These are phyloP conservation scores for Rhizodiscina lignyota DNA, from an alignment of 495 filamentous ascomycete species.

Conservation along the genomic window DNA sequence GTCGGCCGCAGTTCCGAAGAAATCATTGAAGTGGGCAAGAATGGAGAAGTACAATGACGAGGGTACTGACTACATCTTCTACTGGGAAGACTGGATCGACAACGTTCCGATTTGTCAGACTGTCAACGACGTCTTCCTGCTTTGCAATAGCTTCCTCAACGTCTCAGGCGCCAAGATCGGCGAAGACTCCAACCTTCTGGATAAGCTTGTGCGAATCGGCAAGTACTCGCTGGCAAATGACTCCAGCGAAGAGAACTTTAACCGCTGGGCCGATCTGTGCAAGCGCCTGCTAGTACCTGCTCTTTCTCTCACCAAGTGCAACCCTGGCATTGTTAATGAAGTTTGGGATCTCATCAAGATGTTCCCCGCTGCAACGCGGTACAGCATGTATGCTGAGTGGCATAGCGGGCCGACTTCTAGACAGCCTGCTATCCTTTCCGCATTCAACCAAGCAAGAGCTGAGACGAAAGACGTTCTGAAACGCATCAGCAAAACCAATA, in stretches of 20 bases:
- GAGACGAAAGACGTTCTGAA: slow-evolving; percentile 75
- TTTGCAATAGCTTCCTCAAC: slow-evolving; percentile 74
- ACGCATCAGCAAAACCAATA: slow-evolving; percentile 67
- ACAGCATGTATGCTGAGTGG: slow-evolving; percentile 88
- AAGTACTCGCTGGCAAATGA: slow-evolving; percentile 55
- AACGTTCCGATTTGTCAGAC: slow-evolving; percentile 80
- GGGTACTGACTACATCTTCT: slow-evolving; percentile 67
- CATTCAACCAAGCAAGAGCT: slow-evolving; percentile 54
- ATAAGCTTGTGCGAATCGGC: slow-evolving; percentile 70
- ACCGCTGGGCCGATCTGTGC: slow-evolving; percentile 65
- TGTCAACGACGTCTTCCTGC: slow-evolving; percentile 74
- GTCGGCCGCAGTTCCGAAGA: slow-evolving; percentile 34
- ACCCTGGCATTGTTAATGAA: slow-evolving; percentile 68
- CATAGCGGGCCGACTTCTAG: slow-evolving; percentile 60
- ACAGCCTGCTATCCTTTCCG: slow-evolving; percentile 58
- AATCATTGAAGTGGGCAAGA: slow-evolving; percentile 59
- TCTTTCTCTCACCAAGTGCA: slow-evolving; percentile 65
- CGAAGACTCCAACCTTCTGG: slow-evolving; percentile 57
- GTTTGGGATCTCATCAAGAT: slow-evolving; percentile 65
- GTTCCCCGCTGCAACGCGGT: slow-evolving; percentile 62
- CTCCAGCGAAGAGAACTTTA: slow-evolving; percentile 44
- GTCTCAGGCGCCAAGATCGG: slow-evolving; percentile 77
- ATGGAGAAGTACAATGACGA: slow-evolving; percentile 55
- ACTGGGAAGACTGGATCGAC: slow-evolving; percentile 95
- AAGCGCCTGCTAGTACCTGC: slow-evolving; percentile 70